phyloP scores from a whole-genome alignment of 345 rosid species.

The Angophora floribunda region DNA sequence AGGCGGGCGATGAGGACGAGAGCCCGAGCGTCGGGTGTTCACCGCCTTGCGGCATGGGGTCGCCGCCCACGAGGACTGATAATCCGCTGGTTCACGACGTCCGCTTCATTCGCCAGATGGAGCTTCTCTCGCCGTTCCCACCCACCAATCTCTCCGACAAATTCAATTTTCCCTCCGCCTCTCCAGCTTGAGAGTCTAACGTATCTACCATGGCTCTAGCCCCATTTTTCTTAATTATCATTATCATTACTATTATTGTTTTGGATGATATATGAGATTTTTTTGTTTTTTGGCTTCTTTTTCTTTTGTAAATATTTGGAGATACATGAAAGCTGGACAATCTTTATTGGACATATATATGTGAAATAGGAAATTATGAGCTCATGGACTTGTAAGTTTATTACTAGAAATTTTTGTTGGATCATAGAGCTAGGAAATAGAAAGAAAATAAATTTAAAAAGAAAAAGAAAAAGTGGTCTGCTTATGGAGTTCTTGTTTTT shows the following conservation, averaged over 20 bases:
- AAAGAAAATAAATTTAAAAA: no score
- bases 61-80: conserved; percentile 70
- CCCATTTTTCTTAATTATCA: neutral
- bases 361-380: neutral
- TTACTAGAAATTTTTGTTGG: neutral
- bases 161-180: conserved; percentile 1
- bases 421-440: neutral
- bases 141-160: conserved; percentile 39
- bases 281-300: neutral
- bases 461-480: neutral
- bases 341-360: neutral
- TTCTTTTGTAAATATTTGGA: neutral
- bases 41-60: conserved; percentile 40
- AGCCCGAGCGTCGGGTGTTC: conserved; percentile 24
- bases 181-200: neutral
- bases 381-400: neutral
- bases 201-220: neutral
- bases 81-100: conserved; percentile 72
- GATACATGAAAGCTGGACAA: neutral
- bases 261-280: neutral
- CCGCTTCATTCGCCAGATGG: conserved; percentile 56
- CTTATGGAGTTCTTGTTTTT: neutral
- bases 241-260: neutral
- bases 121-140: conserved; percentile 51
- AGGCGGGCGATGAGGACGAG: conserved; percentile 28